phyloP scores from a whole-genome alignment of 208 protist species.

The Porcisia deanei region DNA sequence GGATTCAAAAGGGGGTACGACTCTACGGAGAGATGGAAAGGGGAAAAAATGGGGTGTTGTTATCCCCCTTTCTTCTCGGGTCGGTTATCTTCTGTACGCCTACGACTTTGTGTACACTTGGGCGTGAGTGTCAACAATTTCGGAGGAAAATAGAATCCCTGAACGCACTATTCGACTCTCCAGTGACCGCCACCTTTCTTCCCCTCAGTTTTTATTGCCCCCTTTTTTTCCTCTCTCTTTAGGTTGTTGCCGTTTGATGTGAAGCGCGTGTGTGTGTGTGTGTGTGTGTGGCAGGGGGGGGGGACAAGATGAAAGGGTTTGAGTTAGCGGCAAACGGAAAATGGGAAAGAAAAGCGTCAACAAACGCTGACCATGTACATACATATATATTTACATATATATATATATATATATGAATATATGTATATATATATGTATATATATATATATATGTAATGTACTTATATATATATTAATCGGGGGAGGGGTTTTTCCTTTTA shows the following conservation, averaged over 20 bases:
- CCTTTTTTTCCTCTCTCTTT: background rate
- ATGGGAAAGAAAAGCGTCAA: background rate
- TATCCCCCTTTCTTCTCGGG: background rate
- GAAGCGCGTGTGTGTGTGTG: background rate
- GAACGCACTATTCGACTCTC: background rate
- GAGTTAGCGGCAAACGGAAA: background rate
- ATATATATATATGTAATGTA: too few relatives aligned
- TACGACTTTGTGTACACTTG: background rate
- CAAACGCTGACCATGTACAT: background rate
- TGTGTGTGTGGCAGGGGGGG: background rate
- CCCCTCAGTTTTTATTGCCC: background rate
- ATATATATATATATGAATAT: background rate
- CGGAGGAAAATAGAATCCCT: background rate
- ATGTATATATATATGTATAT: too few relatives aligned
- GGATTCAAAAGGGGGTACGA: background rate
- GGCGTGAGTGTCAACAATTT: background rate
- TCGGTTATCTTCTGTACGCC: background rate
- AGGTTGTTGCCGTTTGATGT: background rate
- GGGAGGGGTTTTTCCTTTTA: background rate
- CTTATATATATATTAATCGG: background rate
- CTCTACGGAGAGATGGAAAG: background rate
- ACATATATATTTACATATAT: too few relatives aligned
- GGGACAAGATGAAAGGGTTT: background rate
- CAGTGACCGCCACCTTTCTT: background rate
- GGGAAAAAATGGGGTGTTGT: background rate